A percentile compares a stretch with the other conserved stretches of the same genome.
Evolutionary conservation across 345 rosid genomes (phyloP).

Genomic region (Cardamine resedifolia): DNA sequence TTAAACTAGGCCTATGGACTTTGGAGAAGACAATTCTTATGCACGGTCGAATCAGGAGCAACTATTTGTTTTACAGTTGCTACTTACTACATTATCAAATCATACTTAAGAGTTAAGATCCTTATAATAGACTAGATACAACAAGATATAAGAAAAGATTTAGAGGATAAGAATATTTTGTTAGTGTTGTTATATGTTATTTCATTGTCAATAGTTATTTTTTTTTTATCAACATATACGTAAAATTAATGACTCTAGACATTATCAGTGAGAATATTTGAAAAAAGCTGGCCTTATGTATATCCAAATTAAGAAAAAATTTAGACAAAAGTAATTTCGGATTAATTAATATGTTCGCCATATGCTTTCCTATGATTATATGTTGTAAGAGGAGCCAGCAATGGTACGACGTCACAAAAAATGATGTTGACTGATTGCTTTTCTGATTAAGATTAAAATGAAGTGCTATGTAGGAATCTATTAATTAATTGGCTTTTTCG

Average conservation of each 20-base stretch:
- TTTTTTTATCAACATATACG: not conserved
- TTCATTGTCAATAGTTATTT: not conserved
- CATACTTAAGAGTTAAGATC: too few relatives aligned
- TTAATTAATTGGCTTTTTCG: conserved; percentile 1
- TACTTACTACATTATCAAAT: too few relatives aligned
- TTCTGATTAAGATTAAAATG: not conserved
- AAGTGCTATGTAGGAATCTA: not conserved
- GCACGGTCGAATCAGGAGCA: too few relatives aligned
- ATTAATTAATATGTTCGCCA: conserved; percentile 11
- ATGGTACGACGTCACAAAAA: conserved; percentile 10
- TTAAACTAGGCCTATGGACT: not conserved
- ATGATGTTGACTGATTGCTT: conserved; percentile 18
- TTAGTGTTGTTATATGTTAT: not conserved
- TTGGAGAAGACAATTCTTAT: not conserved
- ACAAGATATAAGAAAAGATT: not conserved
- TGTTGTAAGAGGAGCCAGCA: conserved; percentile 34
- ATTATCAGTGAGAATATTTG: not conserved
- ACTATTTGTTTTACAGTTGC: too few relatives aligned
- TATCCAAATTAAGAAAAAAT: not conserved
- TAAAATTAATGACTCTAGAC: not conserved
- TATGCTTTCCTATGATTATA: conserved; percentile 27
- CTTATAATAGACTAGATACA: too few relatives aligned
- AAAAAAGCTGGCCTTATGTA: not conserved
- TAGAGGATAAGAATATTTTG: not conserved
- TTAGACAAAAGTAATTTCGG: not conserved